phyloP scores from a whole-genome alignment of 2,329 filamentous ascomycete genomes.

The Botryosphaeria agaves region DNA sequence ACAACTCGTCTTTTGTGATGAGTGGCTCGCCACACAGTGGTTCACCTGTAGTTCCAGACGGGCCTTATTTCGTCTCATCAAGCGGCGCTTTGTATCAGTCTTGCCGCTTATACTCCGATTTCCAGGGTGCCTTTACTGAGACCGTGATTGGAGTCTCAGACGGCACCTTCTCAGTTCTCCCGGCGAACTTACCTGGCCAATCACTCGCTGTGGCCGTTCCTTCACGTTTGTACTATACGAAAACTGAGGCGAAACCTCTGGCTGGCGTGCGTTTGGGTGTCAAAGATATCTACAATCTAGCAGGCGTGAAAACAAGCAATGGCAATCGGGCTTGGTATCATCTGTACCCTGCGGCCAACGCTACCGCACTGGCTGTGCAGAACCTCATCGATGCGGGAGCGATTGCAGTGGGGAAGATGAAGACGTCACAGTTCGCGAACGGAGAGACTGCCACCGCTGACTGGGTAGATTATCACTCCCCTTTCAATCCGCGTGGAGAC shows the following conservation, averaged over 20 bases:
- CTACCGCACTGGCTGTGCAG: slow-evolving; percentile 34
- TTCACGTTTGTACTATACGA: slow-evolving; percentile 41
- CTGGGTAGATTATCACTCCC: slow-evolving; percentile 27
- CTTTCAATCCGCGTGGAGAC: slow-evolving; percentile 26
- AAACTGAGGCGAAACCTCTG: slow-evolving; percentile 35
- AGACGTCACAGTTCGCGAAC: slow-evolving; percentile 27
- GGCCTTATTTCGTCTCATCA: slow-evolving; percentile 32
- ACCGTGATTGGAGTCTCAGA: slow-evolving; percentile 21
- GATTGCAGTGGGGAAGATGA: slow-evolving; percentile 28
- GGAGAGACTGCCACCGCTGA: slow-evolving; percentile 32
- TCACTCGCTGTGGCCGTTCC: slow-evolving; percentile 35
- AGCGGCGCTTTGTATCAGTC: slow-evolving; percentile 29
- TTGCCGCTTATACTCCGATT: slow-evolving; percentile 32
- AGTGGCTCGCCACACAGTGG: slow-evolving; percentile 6
- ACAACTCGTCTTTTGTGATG: slow-evolving; percentile 6
- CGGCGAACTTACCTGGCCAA: slow-evolving; percentile 24
- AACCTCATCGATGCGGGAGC: slow-evolving; percentile 43
- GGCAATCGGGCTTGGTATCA: slow-evolving; percentile 42
- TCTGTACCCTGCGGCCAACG: slow-evolving; percentile 28
- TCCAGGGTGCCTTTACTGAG: slow-evolving; percentile 32
- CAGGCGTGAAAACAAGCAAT: slow-evolving; percentile 36
- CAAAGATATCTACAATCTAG: slow-evolving; percentile 45
- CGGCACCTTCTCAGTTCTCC: slow-evolving; percentile 25
- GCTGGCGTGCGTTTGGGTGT: slow-evolving; percentile 43
- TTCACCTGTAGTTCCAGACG: slow-evolving; percentile 17